Percentiles rank a stretch among this genome's conserved stretches.
Conservation (phyloP, 2,329 filamentous ascomycete genomes). For the Xylariaceae sp. region DNA sequence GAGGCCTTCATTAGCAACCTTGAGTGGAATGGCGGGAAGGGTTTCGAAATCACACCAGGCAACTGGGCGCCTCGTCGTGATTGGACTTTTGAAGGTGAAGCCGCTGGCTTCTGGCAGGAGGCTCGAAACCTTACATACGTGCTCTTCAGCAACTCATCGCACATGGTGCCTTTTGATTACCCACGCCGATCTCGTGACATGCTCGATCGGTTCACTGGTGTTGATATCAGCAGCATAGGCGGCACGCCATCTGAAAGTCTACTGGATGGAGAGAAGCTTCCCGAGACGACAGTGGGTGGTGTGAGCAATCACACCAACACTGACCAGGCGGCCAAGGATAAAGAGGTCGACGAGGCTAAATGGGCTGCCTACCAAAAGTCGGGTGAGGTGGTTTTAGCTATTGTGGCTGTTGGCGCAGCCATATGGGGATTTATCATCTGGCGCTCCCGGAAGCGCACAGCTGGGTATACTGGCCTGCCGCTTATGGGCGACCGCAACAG, state of each 20-base stretch:
- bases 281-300: slow-evolving; percentile 76
- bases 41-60: slow-evolving; percentile 86
- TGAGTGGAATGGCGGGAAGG: slow-evolving; percentile 88
- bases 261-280: slow-evolving; percentile 84
- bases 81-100: slow-evolving; percentile 90
- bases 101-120: slow-evolving; percentile 90
- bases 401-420: slow-evolving; percentile 75
- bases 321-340: slow-evolving; percentile 71
- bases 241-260: slow-evolving; percentile 77
- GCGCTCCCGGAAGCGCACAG: slow-evolving; percentile 62
- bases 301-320: slow-evolving; percentile 66
- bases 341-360: slow-evolving; percentile 79
- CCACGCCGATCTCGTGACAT: slow-evolving; percentile 88
- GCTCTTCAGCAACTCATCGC: slow-evolving; percentile 91
- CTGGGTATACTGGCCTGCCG: slow-evolving; percentile 60
- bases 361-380: slow-evolving; percentile 90
- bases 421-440: slow-evolving; percentile 78
- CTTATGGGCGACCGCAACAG: slow-evolving; percentile 45
- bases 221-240: slow-evolving; percentile 89
- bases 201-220: slow-evolving; percentile 94
- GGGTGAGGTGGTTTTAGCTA: slow-evolving; percentile 81
- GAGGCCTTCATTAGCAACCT: slow-evolving; percentile 89
- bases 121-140: slow-evolving; percentile 96
- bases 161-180: slow-evolving; percentile 98
- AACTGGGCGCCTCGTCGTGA: slow-evolving; percentile 90